Base-by-base conservation (phyloP, 2,329 filamentous ascomycete species). In the Fusarium nisikadoi region DNA sequence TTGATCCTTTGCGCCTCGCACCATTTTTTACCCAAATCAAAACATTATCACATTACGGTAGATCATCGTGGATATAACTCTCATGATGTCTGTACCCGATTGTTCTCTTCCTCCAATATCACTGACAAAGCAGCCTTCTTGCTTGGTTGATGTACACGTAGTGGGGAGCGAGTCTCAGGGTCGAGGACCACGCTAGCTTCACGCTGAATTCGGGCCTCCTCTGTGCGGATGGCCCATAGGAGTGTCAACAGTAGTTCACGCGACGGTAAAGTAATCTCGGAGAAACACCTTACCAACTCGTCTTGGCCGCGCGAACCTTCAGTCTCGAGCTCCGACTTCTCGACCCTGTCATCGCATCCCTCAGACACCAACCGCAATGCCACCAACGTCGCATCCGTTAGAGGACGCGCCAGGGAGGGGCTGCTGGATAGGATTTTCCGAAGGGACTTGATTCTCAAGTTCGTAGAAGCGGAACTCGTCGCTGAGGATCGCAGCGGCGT, bases 341-440 rank as follows among this genome's bases (percentile, higher is more conserved):
- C 83, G 82, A 84, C 84, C 81, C 79, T 83, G 77, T 83, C 81
- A 75, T 86, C 83, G 77, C 80, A 77, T 84, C 85, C 83, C 82
- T 90, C 84, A 90, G 88, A 89, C 81, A 87, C 88, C 86, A 88
- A 91, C 90, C 90, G 90, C 90, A 92, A 89, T 85, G 87, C 88
- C 87, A 81, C 88, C 88, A 91, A 87, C 89, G 90, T 92, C 90
- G 90, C 90, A 91, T 92, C 89, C 89, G 83, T 84, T 78, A 91
- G 85, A 79, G 90, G 90, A 92, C 90, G 90, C 90, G 90, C 90
- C 90, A 92, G 86, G 82, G 84, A 87, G 87, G 89, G 90, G 90
- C 89, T 92, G 90, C 90, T 88, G 89, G 90, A 88, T 87, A 91
- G 87, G 82, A 91, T 89, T 85, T 86, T 89, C 84, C 84, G 85